phyloP scores from a whole-genome alignment of 805 yeast genomes.

The Ogataea wickerhamii region DNA sequence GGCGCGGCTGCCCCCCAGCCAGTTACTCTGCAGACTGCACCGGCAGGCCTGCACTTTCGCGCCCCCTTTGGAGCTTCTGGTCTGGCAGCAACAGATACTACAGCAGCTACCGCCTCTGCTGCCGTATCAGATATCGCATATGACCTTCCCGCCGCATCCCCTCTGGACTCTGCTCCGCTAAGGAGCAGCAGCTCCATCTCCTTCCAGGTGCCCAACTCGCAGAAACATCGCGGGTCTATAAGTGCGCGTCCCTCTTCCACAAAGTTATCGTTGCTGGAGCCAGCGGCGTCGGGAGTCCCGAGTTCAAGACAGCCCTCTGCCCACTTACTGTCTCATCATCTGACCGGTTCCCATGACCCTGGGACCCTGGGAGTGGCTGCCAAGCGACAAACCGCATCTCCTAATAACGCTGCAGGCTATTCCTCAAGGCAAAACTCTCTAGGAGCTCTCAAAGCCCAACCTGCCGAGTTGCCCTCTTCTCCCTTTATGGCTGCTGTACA shows the following conservation, averaged over 20 bases:
- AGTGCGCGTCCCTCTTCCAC: constrained; percentile 49
- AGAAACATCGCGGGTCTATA: constrained; percentile 55
- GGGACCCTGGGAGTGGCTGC: not conserved
- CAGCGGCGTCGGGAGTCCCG: constrained; percentile 27
- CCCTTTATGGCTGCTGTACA: not conserved
- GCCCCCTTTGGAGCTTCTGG: not conserved
- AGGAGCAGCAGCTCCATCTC: constrained; percentile 36
- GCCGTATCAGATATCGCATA: not conserved
- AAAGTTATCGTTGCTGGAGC: constrained; percentile 23
- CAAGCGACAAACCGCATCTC: not conserved
- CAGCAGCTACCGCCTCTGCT: not conserved
- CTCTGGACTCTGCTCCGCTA: constrained; percentile 13
- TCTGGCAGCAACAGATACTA: not conserved
- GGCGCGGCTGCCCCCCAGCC: not conserved
- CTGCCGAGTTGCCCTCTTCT: not conserved
- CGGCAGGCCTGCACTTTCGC: not conserved
- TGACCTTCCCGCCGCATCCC: not conserved
- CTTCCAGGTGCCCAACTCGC: constrained; percentile 41
- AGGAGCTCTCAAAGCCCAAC: not conserved
- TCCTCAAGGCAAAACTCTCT: not conserved
- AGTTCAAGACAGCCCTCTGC: constrained; percentile 28
- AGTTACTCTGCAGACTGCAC: not conserved
- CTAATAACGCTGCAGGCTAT: not conserved
- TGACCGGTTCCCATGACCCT: not conserved
- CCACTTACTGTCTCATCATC: constrained; percentile 8